Evolutionary conservation across 2,329 filamentous ascomycete genomes (phyloP).

Genomic region (Chrysosporium queenslandicum): DNA sequence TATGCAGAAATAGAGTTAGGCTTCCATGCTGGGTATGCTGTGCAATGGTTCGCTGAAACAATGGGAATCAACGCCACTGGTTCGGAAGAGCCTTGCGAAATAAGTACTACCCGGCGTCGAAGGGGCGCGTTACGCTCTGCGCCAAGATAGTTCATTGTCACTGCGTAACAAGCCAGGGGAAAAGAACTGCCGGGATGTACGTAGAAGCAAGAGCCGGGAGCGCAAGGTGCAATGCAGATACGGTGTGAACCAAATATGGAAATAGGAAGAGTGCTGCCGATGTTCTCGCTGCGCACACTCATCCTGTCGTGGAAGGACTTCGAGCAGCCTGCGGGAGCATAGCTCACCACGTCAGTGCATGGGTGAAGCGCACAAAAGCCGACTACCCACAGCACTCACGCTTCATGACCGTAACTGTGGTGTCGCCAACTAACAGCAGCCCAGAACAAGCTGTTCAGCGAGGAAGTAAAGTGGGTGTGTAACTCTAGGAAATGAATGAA

Average conservation of each 20-base stretch:
- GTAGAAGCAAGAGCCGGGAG: neutral
- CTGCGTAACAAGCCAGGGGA: neutral
- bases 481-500: neutral
- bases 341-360: neutral
- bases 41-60: slow-evolving; percentile 3
- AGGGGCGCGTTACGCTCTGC: neutral
- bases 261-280: neutral
- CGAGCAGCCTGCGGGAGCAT: neutral
- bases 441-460: neutral
- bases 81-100: neutral
- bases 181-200: neutral
- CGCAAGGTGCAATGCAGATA: neutral
- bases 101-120: neutral
- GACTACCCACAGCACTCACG: neutral
- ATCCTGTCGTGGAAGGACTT: neutral
- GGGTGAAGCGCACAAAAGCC: neutral
- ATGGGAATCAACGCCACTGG: neutral
- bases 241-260: neutral
- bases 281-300: neutral
- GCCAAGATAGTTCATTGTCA: slow-evolving; percentile 3
- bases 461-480: neutral
- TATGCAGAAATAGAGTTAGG: slow-evolving; percentile 1
- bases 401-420: neutral
- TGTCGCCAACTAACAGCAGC: neutral
- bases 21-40: neutral